These are phyloP conservation scores for Marsdenia floribunda DNA, from an alignment of 257 asterid genomes.

Conservation along the genomic window DNA sequence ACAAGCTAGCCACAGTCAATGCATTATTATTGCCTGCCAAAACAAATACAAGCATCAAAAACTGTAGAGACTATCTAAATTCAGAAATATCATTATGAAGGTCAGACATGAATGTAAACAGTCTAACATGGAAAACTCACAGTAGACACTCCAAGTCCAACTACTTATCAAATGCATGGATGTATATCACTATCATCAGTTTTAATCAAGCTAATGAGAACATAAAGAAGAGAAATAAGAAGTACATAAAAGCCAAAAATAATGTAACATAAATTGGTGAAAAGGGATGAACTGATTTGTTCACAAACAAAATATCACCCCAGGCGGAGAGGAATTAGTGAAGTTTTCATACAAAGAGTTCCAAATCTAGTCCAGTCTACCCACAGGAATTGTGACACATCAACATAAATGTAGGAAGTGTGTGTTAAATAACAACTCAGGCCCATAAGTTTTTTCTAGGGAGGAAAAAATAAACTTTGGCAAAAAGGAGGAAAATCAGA, in stretches of 20 bases:
- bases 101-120: neutral
- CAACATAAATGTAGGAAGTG: neutral
- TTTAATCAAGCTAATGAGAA: neutral
- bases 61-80: neutral
- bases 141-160: neutral
- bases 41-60: constrained; percentile 19
- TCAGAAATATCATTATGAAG: neutral
- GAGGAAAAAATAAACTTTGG: neutral
- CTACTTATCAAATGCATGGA: neutral
- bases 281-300: neutral
- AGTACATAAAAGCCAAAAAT: neutral
- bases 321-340: neutral
- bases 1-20: constrained; percentile 68
- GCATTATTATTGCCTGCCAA: constrained; percentile 73
- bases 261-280: neutral
- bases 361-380: neutral
- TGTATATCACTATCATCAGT: neutral
- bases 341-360: neutral
- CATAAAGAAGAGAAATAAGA: neutral
- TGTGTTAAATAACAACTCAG: neutral
- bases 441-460: neutral
- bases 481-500: neutral
- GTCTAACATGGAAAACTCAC: neutral
- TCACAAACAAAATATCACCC: neutral
- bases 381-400: too few species aligned